These are phyloP conservation scores for Microdochium trichocladiopsis DNA, from an alignment of 2,329 filamentous ascomycete genomes.

Conservation along the genomic window DNA sequence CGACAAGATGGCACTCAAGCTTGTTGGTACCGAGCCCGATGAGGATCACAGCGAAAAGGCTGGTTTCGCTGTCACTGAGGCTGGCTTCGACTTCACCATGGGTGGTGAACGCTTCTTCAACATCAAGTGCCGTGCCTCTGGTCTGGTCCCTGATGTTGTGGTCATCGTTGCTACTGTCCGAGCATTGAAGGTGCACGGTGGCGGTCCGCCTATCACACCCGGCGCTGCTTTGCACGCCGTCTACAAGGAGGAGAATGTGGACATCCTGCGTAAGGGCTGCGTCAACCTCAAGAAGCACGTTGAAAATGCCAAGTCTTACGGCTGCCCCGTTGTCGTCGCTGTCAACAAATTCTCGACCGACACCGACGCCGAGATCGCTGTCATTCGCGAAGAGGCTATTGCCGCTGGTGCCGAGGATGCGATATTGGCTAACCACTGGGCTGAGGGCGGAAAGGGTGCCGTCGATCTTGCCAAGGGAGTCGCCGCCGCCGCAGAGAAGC, in stretches of 20 bases:
- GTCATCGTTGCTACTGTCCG: constrained; percentile 94
- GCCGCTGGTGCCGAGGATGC: constrained; percentile 91
- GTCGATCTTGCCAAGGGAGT: constrained; percentile 83
- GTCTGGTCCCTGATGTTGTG: constrained; percentile 85
- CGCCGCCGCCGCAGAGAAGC: constrained; percentile 73
- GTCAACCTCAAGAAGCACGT: constrained; percentile 96
- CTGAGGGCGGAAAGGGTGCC: constrained; percentile 85
- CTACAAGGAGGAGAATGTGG: constrained; percentile 90
- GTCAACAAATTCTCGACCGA: constrained; percentile 97
- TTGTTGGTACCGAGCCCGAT: constrained; percentile 87
- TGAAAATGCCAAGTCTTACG: constrained; percentile 79
- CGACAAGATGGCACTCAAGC: constrained; percentile 91
- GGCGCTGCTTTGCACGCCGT: constrained; percentile 79
- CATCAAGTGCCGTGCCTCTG: constrained; percentile 96
- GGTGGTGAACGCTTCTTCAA: constrained; percentile 99
- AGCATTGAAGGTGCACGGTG: constrained; percentile 94
- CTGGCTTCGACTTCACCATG: constrained; percentile 99
- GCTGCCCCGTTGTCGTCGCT: constrained; percentile 89
- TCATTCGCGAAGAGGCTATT: constrained; percentile 84
- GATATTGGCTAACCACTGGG: constrained; percentile 93
- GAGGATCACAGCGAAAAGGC: constrained; percentile 77
- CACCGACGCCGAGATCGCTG: constrained; percentile 82
- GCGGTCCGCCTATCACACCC: constrained; percentile 86
- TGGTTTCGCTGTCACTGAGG: constrained; percentile 93
- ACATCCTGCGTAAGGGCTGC: constrained; percentile 82